These are phyloP conservation scores for Daldinia sp. DNA, from an alignment of 2,329 filamentous ascomycete genomes.

Conservation along the genomic window DNA sequence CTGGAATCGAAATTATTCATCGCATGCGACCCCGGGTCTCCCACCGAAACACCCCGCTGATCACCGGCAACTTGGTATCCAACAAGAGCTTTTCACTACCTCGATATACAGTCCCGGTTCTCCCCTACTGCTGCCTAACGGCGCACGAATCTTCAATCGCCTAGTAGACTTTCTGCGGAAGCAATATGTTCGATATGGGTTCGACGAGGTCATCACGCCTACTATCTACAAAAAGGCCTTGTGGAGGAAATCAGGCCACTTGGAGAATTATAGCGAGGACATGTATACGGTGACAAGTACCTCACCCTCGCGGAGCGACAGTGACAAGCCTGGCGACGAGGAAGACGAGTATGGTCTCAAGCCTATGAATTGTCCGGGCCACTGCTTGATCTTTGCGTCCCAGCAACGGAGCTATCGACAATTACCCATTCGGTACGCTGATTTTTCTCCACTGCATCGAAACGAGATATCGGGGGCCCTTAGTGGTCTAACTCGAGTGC, in stretches of 20 bases:
- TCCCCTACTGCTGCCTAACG: slow-evolving; percentile 85
- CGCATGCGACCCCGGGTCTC: slow-evolving; percentile 45
- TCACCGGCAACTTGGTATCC: slow-evolving; percentile 69
- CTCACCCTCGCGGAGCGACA: slow-evolving; percentile 56
- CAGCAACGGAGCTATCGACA: slow-evolving; percentile 89
- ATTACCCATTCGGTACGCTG: slow-evolving; percentile 90
- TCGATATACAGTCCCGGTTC: slow-evolving; percentile 86
- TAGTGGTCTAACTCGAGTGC: slow-evolving; percentile 89
- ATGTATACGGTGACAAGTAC: slow-evolving; percentile 85
- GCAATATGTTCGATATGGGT: slow-evolving; percentile 87
- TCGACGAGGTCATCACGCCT: slow-evolving; percentile 88
- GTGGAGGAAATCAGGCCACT: slow-evolving; percentile 87
- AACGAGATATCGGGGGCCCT: slow-evolving; percentile 96
- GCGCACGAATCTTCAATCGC: slow-evolving; percentile 85
- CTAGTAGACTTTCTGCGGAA: slow-evolving; percentile 84
- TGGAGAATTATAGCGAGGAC: slow-evolving; percentile 90
- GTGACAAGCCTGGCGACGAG: slow-evolving; percentile 51
- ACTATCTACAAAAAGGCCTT: slow-evolving; percentile 91
- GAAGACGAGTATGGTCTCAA: slow-evolving; percentile 73
- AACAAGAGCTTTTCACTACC: slow-evolving; percentile 83
- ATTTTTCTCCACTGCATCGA: slow-evolving; percentile 94
- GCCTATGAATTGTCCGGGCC: slow-evolving; percentile 98
- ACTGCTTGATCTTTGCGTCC: slow-evolving; percentile 88
- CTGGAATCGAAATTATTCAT: slow-evolving; percentile 47
- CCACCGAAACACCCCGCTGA: slow-evolving; percentile 57